These are phyloP conservation scores for Aulographum hederae DNA, from an alignment of 2,329 filamentous ascomycete genomes.

Conservation along the genomic window DNA sequence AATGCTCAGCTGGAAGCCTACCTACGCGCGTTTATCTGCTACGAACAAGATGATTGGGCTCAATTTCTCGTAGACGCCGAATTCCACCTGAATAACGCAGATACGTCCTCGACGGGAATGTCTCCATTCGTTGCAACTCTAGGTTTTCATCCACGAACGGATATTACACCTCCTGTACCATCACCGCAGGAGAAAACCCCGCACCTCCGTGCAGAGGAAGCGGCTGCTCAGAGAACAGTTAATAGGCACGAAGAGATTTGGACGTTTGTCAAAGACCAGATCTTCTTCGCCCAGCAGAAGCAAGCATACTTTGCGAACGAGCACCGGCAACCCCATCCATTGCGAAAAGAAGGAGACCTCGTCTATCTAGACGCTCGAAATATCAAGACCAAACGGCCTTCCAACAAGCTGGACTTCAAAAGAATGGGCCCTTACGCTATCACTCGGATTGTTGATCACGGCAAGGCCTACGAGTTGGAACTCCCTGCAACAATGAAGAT, in stretches of 20 bases:
- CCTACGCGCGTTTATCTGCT: slow-evolving; percentile 5
- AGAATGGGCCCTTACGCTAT: slow-evolving; percentile 2
- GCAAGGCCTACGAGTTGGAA: slow-evolving; percentile 1
- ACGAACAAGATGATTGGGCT: slow-evolving; percentile 7
- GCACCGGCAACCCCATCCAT: too few relatives aligned
- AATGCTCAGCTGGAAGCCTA: slow-evolving; percentile 7
- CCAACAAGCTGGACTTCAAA: slow-evolving; percentile 5
- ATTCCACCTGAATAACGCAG: slow-evolving; percentile 6
- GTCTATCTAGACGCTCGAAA: slow-evolving; percentile 5
- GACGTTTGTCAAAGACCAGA: slow-evolving; percentile 1
- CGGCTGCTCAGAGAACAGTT: not conserved
- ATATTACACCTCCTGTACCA: not conserved
- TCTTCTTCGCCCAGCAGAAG: not conserved
- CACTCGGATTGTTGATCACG: too few relatives aligned
- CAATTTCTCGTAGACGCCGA: slow-evolving; percentile 5
- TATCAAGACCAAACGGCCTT: slow-evolving; percentile 4
- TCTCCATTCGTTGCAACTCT: slow-evolving; percentile 1
- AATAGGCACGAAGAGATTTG: not conserved
- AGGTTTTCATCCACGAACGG: not conserved
- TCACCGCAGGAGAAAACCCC: too few relatives aligned
- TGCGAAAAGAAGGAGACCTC: slow-evolving; percentile 2
- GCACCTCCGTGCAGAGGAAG: too few relatives aligned
- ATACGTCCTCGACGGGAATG: not conserved
- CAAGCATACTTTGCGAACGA: not conserved
- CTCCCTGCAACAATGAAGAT: slow-evolving; percentile 2